Evolutionary conservation across 768 basidiomycete genomes (phyloP).

Genomic region (Mycena galericulata): DNA sequence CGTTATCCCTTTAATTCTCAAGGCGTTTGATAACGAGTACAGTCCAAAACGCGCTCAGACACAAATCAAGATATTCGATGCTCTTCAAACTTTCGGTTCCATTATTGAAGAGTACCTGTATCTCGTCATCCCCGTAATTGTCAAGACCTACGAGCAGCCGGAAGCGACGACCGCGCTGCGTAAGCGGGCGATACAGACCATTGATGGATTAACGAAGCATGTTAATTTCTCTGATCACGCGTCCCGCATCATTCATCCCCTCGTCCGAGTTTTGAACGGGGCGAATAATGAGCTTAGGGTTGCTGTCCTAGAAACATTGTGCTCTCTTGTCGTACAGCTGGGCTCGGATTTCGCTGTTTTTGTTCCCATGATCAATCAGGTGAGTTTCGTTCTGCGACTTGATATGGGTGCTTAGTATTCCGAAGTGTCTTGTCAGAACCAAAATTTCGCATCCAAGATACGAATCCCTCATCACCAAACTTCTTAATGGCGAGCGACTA

Average conservation of each 20-base stretch:
- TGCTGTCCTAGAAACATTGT: conserved; percentile 93
- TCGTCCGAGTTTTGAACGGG: conserved; percentile 85
- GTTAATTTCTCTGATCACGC: conserved; percentile 99
- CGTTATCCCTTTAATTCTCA: conserved; percentile 89
- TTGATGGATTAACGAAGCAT: conserved; percentile 89
- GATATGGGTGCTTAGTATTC: conserved; percentile 1
- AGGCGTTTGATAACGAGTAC: conserved; percentile 90
- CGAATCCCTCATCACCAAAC: conserved; percentile 87
- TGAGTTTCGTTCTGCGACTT: conserved; percentile 43
- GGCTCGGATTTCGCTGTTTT: conserved; percentile 98
- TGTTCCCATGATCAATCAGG: conserved; percentile 97
- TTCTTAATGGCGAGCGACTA: conserved; percentile 91
- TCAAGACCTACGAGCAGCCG: conserved; percentile 87
- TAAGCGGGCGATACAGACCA: conserved; percentile 90
- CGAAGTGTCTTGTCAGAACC: conserved; percentile 79
- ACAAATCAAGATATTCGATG: conserved; percentile 93
- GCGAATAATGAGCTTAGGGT: conserved; percentile 83
- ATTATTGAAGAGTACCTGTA: conserved; percentile 99
- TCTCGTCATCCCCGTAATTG: conserved; percentile 94
- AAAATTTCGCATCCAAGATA: conserved; percentile 86
- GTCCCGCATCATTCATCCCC: conserved; percentile 95
- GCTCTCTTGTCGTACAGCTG: conserved; percentile 91
- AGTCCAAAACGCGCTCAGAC: conserved; percentile 82
- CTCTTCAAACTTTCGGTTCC: conserved; percentile 93
- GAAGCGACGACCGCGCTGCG: conserved; percentile 82